A percentile compares a stretch with the other conserved stretches of the same genome.
Evolutionary conservation across 306 rosid genomes (phyloP).

Genomic region (Senna siamea): DNA sequence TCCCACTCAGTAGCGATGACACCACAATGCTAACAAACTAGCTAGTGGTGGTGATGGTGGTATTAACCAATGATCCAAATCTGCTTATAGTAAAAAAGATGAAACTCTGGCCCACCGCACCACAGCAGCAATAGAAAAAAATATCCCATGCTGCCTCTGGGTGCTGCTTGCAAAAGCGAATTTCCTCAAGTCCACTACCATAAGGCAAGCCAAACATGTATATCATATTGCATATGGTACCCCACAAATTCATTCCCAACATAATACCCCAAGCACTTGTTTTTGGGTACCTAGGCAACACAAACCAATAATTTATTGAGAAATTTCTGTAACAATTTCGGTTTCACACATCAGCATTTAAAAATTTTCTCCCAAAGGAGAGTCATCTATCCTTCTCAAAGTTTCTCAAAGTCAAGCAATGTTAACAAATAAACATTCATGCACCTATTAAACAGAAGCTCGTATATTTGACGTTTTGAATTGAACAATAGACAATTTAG

Average conservation of each 20-base stretch:
- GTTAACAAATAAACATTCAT: background rate
- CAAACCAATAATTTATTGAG: conserved; percentile 25
- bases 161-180: conserved; percentile 74
- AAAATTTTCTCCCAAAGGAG: background rate
- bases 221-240: conserved; percentile 81
- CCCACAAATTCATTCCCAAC: conserved; percentile 99
- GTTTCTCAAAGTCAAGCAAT: no score
- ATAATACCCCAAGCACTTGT: conserved; percentile 95
- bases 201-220: conserved; percentile 92
- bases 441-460: background rate
- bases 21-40: conserved; percentile 91
- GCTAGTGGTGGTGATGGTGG: conserved; percentile 96
- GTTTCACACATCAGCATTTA: background rate
- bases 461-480: background rate
- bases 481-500: background rate
- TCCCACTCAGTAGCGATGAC: conserved; percentile 88
- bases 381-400: background rate
- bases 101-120: conserved; percentile 97
- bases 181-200: conserved; percentile 75
- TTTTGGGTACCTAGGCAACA: conserved; percentile 73
- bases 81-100: conserved; percentile 90
- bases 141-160: conserved; percentile 97
- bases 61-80: conserved; percentile 90
- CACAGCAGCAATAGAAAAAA: conserved; percentile 83
- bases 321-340: background rate